Evolutionary conservation across 1,284 basidiomycete species (phyloP).

Genomic region (Pulveroboletus sp.): DNA sequence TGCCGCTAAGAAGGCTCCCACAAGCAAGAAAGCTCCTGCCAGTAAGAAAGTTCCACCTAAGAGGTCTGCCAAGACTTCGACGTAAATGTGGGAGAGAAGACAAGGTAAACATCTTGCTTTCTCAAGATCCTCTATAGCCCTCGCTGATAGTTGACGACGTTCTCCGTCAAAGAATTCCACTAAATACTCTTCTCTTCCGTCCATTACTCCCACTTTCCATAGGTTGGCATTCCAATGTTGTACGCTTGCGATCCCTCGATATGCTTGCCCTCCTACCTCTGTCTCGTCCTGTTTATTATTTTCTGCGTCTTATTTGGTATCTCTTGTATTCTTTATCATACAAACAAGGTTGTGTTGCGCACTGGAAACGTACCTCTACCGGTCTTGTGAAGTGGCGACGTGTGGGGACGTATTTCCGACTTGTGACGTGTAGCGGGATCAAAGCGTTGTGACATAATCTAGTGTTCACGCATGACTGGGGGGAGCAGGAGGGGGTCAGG

Average conservation of each 20-base stretch:
- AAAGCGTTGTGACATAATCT: not conserved
- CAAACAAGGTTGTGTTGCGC: constrained; percentile 6
- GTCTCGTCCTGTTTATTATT: constrained; percentile 29
- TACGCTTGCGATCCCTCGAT: constrained; percentile 36
- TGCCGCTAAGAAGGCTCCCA: constrained; percentile 37
- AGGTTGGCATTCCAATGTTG: constrained; percentile 26
- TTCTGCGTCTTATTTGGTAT: constrained; percentile 34
- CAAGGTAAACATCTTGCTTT: constrained; percentile 2
- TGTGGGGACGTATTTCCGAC: not conserved
- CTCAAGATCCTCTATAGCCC: not conserved
- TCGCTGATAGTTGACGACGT: constrained; percentile 3
- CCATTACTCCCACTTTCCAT: constrained; percentile 9
- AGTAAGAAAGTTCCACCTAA: constrained; percentile 33
- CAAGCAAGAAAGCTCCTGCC: constrained; percentile 40
- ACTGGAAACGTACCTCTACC: not conserved
- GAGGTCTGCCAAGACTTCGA: constrained; percentile 24
- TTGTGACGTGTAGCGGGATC: not conserved
- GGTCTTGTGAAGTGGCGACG: not conserved
- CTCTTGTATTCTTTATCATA: constrained; percentile 31
- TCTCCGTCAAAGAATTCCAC: not conserved
- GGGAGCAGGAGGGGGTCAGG: not conserved
- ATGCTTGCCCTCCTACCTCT: constrained; percentile 26
- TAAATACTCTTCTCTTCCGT: not conserved
- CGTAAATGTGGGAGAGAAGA: constrained; percentile 9
- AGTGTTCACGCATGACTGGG: not conserved